Conservation (phyloP, 2,329 filamentous ascomycete species). For the Lasiodiplodia hormozganensis region DNA sequence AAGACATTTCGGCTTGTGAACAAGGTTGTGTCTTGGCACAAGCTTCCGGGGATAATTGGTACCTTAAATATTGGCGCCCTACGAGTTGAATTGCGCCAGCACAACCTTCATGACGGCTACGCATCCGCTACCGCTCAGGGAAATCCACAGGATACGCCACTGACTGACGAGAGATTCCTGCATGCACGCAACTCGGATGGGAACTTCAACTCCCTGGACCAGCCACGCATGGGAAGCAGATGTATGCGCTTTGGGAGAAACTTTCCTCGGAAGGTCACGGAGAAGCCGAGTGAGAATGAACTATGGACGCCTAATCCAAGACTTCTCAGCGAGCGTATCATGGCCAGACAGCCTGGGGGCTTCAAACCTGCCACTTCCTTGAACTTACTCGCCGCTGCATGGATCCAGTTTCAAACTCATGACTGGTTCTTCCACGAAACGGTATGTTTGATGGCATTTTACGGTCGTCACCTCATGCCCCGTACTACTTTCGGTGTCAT, state of each 20-base stretch:
- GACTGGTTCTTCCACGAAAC: conserved; percentile 50
- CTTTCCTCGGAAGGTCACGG: conserved; percentile 46
- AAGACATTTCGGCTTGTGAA: conserved; percentile 49
- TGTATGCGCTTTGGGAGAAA: conserved; percentile 57
- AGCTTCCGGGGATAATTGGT: conserved; percentile 50
- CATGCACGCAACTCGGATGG: conserved; percentile 53
- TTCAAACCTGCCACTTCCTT: conserved; percentile 56
- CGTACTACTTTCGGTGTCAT: too few species aligned
- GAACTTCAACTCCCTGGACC: conserved; percentile 51
- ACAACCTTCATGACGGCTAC: conserved; percentile 56
- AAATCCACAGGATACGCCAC: conserved; percentile 37
- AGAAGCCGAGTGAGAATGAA: conserved; percentile 50
- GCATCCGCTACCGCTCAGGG: conserved; percentile 48
- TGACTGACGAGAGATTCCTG: conserved; percentile 43
- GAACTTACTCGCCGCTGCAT: conserved; percentile 56
- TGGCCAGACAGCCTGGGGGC: conserved; percentile 45
- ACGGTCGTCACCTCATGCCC: too few species aligned
- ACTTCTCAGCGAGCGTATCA: conserved; percentile 51
- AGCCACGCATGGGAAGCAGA: conserved; percentile 54
- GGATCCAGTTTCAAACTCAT: conserved; percentile 59
- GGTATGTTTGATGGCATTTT: conserved; percentile 22
- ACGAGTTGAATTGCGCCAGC: conserved; percentile 51
- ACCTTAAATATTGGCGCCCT: conserved; percentile 52
- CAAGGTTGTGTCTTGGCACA: conserved; percentile 51
- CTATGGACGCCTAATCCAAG: conserved; percentile 54